Evolutionary conservation across 1,139 yeast genomes (phyloP).

Genomic region (Candida gigantensis): DNA sequence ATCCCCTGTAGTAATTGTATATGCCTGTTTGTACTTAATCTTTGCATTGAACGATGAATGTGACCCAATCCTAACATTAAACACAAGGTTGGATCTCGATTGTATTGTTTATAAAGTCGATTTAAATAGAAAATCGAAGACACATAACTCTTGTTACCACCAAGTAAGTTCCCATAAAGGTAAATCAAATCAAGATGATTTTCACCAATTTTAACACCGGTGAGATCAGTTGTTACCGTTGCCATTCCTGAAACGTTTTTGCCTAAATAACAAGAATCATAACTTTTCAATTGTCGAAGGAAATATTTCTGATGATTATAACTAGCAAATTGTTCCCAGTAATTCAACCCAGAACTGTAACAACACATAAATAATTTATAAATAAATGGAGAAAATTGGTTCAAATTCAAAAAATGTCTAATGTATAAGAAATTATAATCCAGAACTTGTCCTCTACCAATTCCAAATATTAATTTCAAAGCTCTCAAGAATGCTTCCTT

Average conservation of each 20-base stretch:
- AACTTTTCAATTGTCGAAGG: constrained; percentile 84
- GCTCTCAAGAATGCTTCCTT: constrained; percentile 59
- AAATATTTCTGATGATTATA: constrained; percentile 88
- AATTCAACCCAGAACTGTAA: constrained; percentile 61
- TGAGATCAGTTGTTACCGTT: constrained; percentile 50
- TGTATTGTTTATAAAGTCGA: constrained; percentile 61
- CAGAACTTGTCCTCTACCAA: constrained; percentile 39
- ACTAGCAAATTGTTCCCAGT: constrained; percentile 64
- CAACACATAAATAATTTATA: constrained; percentile 68
- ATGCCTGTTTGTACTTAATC: constrained; percentile 84
- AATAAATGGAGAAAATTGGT: constrained; percentile 74
- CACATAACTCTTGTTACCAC: constrained; percentile 79
- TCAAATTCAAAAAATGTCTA: constrained; percentile 62
- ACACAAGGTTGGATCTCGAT: constrained; percentile 77
- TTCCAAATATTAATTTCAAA: constrained; percentile 66
- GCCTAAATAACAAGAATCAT: constrained; percentile 63
- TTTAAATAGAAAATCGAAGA: constrained; percentile 72
- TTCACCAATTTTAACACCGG: constrained; percentile 40
- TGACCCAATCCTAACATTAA: constrained; percentile 77
- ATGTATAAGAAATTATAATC: constrained; percentile 45
- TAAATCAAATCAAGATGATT: constrained; percentile 74
- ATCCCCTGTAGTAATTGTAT: constrained; percentile 85
- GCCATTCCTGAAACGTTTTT: constrained; percentile 76
- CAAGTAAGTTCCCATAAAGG: constrained; percentile 76
- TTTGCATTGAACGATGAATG: constrained; percentile 89